Percentiles rank a stretch among this genome's conserved stretches.
Conservation (phyloP, 331 rosid genomes). For the Cucumis variabilis region DNA sequence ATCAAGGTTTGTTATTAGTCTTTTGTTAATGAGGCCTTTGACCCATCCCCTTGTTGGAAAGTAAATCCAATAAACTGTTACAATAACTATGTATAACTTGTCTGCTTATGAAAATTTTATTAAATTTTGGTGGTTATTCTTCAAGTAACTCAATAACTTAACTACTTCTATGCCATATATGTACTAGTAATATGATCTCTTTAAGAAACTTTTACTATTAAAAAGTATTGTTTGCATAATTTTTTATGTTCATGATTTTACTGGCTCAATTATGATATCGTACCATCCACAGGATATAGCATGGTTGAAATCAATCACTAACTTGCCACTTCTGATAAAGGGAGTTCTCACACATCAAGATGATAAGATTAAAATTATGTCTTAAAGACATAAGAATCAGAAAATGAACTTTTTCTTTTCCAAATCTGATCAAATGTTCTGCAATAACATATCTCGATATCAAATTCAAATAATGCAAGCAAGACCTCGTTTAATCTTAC, state of each 20-base stretch:
- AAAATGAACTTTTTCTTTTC: neutral
- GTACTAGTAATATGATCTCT: too few relatives aligned
- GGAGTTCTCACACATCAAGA: slow-evolving; percentile 72
- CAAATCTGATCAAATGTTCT: neutral
- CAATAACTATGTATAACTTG: neutral
- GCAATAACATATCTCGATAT: neutral
- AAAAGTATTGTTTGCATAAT: neutral
- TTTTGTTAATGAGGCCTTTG: slow-evolving; percentile 36
- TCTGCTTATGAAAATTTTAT: neutral
- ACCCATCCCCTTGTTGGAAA: slow-evolving; percentile 66
- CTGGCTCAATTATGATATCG: neutral
- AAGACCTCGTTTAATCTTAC: neutral
- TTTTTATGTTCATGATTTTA: neutral
- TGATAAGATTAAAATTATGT: slow-evolving; percentile 46
- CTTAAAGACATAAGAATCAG: neutral
- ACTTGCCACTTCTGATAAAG: slow-evolving; percentile 64
- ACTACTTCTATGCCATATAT: neutral
- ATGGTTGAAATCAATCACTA: slow-evolving; percentile 67
- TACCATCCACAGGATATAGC: slow-evolving; percentile 50
- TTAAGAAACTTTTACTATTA: neutral
- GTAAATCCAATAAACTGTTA: slow-evolving; percentile 31
- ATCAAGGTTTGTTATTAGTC: neutral
- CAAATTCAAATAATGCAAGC: neutral
- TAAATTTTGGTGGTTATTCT: neutral
- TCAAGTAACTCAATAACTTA: neutral